Base-by-base conservation (phyloP, 371 early-diverging fungal species). In the Rhizopus delemar region DNA sequence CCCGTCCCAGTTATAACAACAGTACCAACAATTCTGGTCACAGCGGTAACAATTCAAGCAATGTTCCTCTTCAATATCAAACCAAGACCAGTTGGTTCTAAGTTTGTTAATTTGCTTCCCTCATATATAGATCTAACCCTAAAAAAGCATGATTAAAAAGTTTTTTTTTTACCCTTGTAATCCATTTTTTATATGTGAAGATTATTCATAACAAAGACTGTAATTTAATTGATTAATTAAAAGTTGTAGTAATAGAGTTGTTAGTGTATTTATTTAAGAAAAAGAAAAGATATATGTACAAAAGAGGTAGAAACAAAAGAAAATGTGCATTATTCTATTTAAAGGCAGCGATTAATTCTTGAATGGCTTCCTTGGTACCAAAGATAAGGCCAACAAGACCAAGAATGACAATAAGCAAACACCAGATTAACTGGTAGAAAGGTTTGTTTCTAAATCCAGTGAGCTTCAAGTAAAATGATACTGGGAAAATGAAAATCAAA, bases 401-500 rank as follows among this genome's bases (percentile, higher is more conserved):
- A 6, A 92, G 62, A 29, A 82, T 3, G 29, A 89, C 61, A 41
- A 90, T 82, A 13, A 86, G 62, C 28, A 57, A 59, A 57, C 85
- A 86, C 76, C 84, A 77, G 5, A 71, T 62, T 45, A 87, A 74
- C 65, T 90, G 90, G 34, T 69, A 58, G 41, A 74, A 59, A 8
- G 83, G 68, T 16, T 91, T 84, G 41, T 68, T 78, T 16, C 77
- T 63, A 66, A 84, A 67, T n/a, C 89, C 88, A 71, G 84, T 92
- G 13, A 95, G 71, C 57, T 85, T 83, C 33, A 88, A 68, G 70
- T 93, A 90, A 66, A 87, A 92, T n/a, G 88, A 60, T 15, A 93
- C 81, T 3, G 95, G 95, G 64, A 93, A 84, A 16, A 94, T 86
- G 67, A 93, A 93, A 33, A 92, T 90, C 41, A 92, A 78, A 66